Evolutionary conservation across 306 rosid species (phyloP), one percentile per base, ranked within the genome.

Genomic region (Cicer cuneatum): DNA sequence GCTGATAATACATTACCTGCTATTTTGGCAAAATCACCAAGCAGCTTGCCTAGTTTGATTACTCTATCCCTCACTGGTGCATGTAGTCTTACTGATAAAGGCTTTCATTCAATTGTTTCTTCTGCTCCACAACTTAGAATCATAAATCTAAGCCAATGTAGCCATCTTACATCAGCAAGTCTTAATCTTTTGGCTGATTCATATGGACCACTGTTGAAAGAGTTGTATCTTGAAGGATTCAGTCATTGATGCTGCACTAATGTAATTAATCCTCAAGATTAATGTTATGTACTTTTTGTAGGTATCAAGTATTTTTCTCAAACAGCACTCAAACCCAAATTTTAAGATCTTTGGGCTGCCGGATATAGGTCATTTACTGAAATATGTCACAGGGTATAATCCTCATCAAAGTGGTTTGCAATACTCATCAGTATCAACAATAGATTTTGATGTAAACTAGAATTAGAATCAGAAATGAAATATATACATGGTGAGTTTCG

Each of bases 21-120:
- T 73, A 78, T 91, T 12, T 76, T 89, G 57, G 89, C 83, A 13
- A 73, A 11, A 73, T 80, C 92, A 16, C 65, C 89, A 39, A 78
- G 70, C 60, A 78, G 79, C 72, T 66, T 94, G 77, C 84, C 89
- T 24, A 82, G 79, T 24, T 80, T 94, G 58, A 76, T 41, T 69
- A 86, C 76, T 48, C 80, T 94, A 60, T 91, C 98, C 62, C 69
- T 94, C 60, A 78, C 83, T 76, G 98, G 98, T 57, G 97, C 98
- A 9, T 90, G 95, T 37, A 86, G 96, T 71, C 96, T 91, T 62
- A 78, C 93, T 11, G 91, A 94, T 64, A 65, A n/a, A 51, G 96
- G 97, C 21, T 76, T 94, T 10, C 24, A 41, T 8, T 42, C 51
- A 37, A 89, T 94, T 75, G 83, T 88, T 77, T 86, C 93, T 81